Evolutionary conservation across 140 eudicot genomes (phyloP).

Genomic region (Bidens hawaiensis): DNA sequence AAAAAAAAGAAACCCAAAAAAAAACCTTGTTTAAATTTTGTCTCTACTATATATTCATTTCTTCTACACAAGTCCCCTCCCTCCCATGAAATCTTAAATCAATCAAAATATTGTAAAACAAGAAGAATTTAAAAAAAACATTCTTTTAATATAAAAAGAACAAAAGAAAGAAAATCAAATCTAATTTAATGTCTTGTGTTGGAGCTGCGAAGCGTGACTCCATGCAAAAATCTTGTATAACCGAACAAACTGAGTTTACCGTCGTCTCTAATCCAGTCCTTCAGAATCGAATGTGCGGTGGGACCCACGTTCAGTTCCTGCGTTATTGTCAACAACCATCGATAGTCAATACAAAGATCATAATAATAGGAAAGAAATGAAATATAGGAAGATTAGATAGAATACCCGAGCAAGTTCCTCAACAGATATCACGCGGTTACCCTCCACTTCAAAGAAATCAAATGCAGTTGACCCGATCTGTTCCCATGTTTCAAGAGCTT

Average conservation of each 20-base stretch:
- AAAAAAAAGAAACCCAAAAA: neutral
- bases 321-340: neutral
- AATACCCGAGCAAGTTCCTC: constrained; percentile 77
- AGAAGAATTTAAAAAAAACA: neutral
- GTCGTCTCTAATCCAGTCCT: constrained; percentile 63
- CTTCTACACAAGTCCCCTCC: constrained; percentile 35
- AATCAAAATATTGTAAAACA: constrained; percentile 26
- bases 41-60: constrained; percentile 36
- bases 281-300: constrained; percentile 54
- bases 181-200: constrained; percentile 52
- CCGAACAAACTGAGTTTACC: constrained; percentile 44
- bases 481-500: constrained; percentile 60
- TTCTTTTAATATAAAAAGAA: neutral
- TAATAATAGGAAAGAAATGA: neutral
- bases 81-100: constrained; percentile 19
- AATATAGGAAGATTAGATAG: too few relatives aligned
- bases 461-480: constrained; percentile 55
- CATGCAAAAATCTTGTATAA: constrained; percentile 74
- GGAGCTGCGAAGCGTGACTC: constrained; percentile 74
- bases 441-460: constrained; percentile 56
- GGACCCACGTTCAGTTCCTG: constrained; percentile 77
- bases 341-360: neutral
- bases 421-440: constrained; percentile 53
- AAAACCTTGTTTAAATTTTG: constrained; percentile 10
- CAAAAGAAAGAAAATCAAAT: neutral